A percentile compares a stretch with the other conserved stretches of the same genome.
These are phyloP conservation scores for Turritis glabra DNA, from an alignment of 345 rosid genomes.

Conservation along the genomic window DNA sequence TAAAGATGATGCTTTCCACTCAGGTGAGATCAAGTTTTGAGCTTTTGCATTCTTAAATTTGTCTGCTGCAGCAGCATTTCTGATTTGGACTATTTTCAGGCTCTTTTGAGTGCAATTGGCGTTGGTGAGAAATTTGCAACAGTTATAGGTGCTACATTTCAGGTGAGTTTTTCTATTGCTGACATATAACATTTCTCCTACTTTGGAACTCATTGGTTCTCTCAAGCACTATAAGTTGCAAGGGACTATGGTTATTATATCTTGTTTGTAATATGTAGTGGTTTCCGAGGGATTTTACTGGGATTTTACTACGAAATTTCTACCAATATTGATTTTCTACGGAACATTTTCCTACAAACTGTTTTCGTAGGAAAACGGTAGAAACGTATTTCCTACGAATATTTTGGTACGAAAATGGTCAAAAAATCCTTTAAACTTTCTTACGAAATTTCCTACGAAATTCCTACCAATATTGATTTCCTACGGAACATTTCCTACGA, in stretches of 20 bases:
- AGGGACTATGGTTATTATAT: neutral
- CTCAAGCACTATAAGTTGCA: neutral
- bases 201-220: neutral
- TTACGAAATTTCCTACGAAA: too few species aligned
- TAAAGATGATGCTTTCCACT: slow-evolving; percentile 96
- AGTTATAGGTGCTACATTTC: slow-evolving; percentile 93
- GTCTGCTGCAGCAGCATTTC: neutral
- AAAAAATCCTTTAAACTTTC: too few species aligned
- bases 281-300: slow-evolving; percentile 95
- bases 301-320: too few species aligned
- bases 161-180: slow-evolving; percentile 45
- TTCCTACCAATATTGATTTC: too few species aligned
- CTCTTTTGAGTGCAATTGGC: slow-evolving; percentile 91
- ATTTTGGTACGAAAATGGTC: too few species aligned
- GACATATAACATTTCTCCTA: neutral
- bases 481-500: too few species aligned
- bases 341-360: too few species aligned
- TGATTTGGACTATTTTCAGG: slow-evolving; percentile 46
- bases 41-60: neutral
- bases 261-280: slow-evolving; percentile 54
- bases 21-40: slow-evolving; percentile 56
- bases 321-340: too few species aligned
- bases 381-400: too few species aligned
- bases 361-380: too few species aligned
- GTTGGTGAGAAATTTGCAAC: slow-evolving; percentile 97